A percentile compares a stretch with the other conserved stretches of the same genome.
Evolutionary conservation across 1,139 yeast genomes (phyloP).

Genomic region (Blastobotrys aristatus): DNA sequence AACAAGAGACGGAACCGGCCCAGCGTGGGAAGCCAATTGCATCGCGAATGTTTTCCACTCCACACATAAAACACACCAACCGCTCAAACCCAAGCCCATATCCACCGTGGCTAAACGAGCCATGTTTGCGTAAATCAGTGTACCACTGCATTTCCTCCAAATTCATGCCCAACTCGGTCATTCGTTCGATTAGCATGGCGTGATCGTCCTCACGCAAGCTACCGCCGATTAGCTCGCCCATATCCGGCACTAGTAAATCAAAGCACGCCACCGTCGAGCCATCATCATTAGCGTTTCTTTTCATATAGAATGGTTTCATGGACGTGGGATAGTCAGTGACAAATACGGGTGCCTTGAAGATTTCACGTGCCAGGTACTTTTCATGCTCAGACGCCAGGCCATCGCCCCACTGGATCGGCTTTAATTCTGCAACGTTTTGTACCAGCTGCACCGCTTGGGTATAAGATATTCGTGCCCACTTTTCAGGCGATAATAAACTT

Average conservation of each 20-base stretch:
- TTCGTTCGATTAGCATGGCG: conserved; percentile 44
- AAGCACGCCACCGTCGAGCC: conserved; percentile 77
- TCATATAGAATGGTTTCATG: conserved; percentile 93
- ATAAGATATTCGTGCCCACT: conserved; percentile 75
- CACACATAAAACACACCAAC: conserved; percentile 64
- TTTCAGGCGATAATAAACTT: conserved; percentile 27
- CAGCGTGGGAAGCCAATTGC: conserved; percentile 79
- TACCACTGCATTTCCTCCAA: conserved; percentile 72
- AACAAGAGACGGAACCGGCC: conserved; percentile 45
- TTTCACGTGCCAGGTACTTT: conserved; percentile 73
- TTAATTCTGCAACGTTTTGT: conserved; percentile 25
- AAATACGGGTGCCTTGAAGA: conserved; percentile 73
- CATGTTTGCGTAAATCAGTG: conserved; percentile 63
- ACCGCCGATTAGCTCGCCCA: conserved; percentile 97
- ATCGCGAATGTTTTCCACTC: conserved; percentile 74
- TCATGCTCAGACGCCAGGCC: conserved; percentile 82
- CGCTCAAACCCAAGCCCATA: conserved; percentile 96
- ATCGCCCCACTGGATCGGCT: conserved; percentile 57
- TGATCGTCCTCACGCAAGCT: conserved; percentile 78
- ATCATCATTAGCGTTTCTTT: conserved; percentile 35
- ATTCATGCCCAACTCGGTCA: conserved; percentile 41
- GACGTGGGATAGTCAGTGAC: conserved; percentile 79
- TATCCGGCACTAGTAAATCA: conserved; percentile 80
- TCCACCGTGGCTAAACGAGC: conserved; percentile 92
- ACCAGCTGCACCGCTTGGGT: conserved; percentile 63